A percentile compares a stretch with the other conserved stretches of the same genome.
Evolutionary conservation across 768 basidiomycete genomes (phyloP).

Genomic region (Leccinum aurantiacum): DNA sequence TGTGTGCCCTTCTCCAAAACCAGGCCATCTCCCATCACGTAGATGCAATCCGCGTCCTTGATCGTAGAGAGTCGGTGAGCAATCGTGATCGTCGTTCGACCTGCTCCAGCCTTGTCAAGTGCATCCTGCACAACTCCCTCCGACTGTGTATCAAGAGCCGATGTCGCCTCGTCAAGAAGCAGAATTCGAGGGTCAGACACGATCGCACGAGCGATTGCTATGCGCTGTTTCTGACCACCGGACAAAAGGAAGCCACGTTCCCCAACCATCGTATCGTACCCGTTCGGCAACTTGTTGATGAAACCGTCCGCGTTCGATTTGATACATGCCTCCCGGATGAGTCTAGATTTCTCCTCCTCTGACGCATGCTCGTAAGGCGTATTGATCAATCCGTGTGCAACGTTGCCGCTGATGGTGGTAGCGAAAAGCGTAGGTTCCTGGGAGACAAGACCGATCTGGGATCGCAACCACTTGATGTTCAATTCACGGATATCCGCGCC

Average conservation of each 20-base stretch:
- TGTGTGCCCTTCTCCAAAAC: constrained; percentile 84
- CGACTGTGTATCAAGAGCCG: too few relatives aligned
- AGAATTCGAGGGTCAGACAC: constrained; percentile 41
- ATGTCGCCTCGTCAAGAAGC: too few relatives aligned
- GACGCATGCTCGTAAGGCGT: constrained; percentile 64
- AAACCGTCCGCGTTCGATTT: too few relatives aligned
- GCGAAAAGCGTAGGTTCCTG: constrained; percentile 47
- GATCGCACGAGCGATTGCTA: constrained; percentile 88
- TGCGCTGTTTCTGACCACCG: constrained; percentile 11
- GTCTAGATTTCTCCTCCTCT: constrained; percentile 70
- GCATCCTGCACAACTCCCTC: too few relatives aligned
- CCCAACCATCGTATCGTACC: too few relatives aligned
- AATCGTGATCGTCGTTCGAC: too few relatives aligned
- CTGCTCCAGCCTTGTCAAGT: too few relatives aligned
- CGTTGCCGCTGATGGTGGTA: constrained; percentile 78
- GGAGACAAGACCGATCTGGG: not conserved
- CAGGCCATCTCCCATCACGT: constrained; percentile 86
- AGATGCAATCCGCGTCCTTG: constrained; percentile 80
- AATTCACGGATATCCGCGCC: not conserved
- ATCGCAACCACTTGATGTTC: not conserved
- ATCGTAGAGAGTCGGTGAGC: constrained; percentile 54
- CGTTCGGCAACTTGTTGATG: too few relatives aligned
- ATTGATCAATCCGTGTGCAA: constrained; percentile 81
- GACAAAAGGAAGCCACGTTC: too few relatives aligned
- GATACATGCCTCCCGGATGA: constrained; percentile 31